A percentile compares a stretch with the other conserved stretches of the same genome.
These are phyloP conservation scores for Patellifolia procumbens DNA, from an alignment of 179 eudicot species.

Conservation along the genomic window DNA sequence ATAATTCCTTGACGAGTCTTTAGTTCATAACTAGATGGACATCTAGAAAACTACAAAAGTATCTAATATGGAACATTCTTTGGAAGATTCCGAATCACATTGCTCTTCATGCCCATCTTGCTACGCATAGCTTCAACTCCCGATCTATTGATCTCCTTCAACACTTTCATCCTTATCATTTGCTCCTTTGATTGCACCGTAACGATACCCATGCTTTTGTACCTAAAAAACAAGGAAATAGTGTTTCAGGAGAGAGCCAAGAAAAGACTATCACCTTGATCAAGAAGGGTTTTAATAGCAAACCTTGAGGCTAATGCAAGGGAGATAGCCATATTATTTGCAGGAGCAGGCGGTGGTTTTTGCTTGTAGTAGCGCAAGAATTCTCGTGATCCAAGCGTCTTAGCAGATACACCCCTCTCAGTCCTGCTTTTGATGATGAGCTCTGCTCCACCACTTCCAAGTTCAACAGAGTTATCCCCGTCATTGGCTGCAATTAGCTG, in stretches of 20 bases:
- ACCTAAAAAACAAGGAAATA: constrained; percentile 43
- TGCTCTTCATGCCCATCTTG: constrained; percentile 92
- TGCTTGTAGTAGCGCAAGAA: constrained; percentile 87
- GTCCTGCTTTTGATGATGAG: constrained; percentile 67
- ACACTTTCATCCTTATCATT: constrained; percentile 77
- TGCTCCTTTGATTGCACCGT: constrained; percentile 83
- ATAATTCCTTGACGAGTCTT: too few species aligned
- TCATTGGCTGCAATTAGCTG: constrained; percentile 64
- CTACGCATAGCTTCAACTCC: constrained; percentile 81
- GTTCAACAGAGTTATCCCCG: constrained; percentile 49
- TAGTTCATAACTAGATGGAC: background rate
- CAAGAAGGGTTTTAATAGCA: background rate
- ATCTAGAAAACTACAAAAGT: background rate
- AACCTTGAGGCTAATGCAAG: constrained; percentile 86
- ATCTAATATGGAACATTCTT: constrained; percentile 70
- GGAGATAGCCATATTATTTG: constrained; percentile 49
- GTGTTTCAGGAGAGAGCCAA: background rate
- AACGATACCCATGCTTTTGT: constrained; percentile 84
- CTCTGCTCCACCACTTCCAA: constrained; percentile 85
- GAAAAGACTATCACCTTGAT: background rate
- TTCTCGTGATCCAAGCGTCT: constrained; percentile 82
- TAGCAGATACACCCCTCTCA: constrained; percentile 45
- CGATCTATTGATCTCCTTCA: constrained; percentile 71
- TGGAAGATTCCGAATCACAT: constrained; percentile 83
- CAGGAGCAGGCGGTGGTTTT: constrained; percentile 80